A percentile compares a stretch with the other conserved stretches of the same genome.
Evolutionary conservation across 495 filamentous ascomycete genomes (phyloP).

Genomic region (Pseudevernia furfuracea): DNA sequence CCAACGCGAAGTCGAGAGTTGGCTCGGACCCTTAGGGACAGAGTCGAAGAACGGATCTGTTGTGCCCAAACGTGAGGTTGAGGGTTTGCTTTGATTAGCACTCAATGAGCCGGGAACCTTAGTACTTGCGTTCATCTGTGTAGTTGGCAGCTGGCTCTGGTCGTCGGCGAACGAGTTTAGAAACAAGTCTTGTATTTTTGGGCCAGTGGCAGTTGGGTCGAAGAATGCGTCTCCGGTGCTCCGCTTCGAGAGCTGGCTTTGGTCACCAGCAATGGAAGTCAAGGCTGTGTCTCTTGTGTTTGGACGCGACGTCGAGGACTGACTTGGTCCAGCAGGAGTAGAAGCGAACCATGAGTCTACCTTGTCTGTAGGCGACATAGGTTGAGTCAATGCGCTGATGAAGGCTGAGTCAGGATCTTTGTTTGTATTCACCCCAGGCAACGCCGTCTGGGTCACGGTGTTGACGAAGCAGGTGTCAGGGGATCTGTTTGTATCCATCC

Average conservation of each 20-base stretch:
- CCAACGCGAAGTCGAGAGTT: neutral
- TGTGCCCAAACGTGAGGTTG: neutral
- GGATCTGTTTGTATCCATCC: neutral
- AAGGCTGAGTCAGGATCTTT: neutral
- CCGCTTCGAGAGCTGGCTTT: neutral
- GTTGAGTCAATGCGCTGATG: neutral
- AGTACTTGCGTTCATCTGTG: neutral
- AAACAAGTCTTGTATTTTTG: neutral
- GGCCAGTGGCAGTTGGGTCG: neutral
- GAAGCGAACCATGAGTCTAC: neutral
- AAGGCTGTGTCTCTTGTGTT: neutral
- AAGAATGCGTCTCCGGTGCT: neutral
- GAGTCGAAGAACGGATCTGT: slow-evolving; percentile 1
- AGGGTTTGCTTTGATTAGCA: neutral
- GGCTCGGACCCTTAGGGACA: neutral
- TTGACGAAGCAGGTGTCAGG: neutral
- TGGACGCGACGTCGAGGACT: neutral
- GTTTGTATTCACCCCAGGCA: neutral
- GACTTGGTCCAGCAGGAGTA: neutral
- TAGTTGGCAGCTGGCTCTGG: too few relatives aligned
- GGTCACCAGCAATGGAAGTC: neutral
- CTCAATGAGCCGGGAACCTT: too few relatives aligned
- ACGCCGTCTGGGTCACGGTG: neutral
- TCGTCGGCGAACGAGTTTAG: neutral
- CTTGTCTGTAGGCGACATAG: neutral